A percentile compares a stretch with the other conserved stretches of the same genome.
phyloP scores from a whole-genome alignment of 2,329 filamentous ascomycete genomes.

The Aspergillus ustus region DNA sequence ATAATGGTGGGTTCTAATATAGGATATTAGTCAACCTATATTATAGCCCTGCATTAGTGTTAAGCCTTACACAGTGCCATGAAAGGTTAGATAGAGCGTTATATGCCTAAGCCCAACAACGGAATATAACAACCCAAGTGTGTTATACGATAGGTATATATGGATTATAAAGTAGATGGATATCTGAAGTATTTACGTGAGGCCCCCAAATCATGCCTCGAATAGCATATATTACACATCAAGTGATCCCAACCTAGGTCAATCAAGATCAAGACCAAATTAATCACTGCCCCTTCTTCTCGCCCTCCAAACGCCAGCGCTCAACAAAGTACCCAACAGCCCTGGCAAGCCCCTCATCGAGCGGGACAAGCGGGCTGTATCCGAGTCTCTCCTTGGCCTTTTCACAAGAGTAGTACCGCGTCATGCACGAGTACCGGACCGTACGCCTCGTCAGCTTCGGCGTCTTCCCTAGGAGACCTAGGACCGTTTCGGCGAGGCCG shows the following conservation, averaged over 20 bases:
- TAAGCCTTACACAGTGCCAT: too few relatives aligned
- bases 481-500: slow-evolving; percentile 46
- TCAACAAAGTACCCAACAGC: slow-evolving; percentile 49
- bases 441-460: slow-evolving; percentile 51
- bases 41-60: too few relatives aligned
- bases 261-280: slow-evolving; percentile 2
- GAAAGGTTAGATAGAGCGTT: not conserved
- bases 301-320: slow-evolving; percentile 34
- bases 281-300: slow-evolving; percentile 47
- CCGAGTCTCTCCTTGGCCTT: slow-evolving; percentile 53
- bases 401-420: slow-evolving; percentile 52
- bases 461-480: slow-evolving; percentile 50
- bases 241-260: not conserved
- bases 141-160: not conserved
- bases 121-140: not conserved
- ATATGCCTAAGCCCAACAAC: not conserved
- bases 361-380: slow-evolving; percentile 49
- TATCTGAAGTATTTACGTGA: slow-evolving; percentile 5
- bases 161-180: not conserved
- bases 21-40: too few relatives aligned
- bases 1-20: too few relatives aligned
- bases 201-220: not conserved
- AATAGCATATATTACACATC: not conserved
- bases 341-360: slow-evolving; percentile 53
- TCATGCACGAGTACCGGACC: slow-evolving; percentile 55